These are phyloP conservation scores for Globisporangium cylindrosporum DNA, from an alignment of 352 stramenopile species.

Conservation along the genomic window DNA sequence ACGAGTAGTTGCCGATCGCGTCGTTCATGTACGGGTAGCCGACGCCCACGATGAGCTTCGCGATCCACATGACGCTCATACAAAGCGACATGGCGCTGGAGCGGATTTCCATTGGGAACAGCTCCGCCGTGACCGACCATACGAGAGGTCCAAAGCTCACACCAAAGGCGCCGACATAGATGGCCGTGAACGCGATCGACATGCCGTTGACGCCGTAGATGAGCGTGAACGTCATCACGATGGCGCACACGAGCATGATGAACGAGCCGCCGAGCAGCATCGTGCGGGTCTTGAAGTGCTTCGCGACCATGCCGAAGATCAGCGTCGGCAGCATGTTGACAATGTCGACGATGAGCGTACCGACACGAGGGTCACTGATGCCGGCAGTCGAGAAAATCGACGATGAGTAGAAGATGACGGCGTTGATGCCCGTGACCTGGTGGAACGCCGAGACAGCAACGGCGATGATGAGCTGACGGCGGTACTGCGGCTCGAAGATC, in stretches of 20 bases:
- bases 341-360: conserved; percentile 37
- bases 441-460: conserved; percentile 32
- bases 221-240: conserved; percentile 49
- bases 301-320: conserved; percentile 31
- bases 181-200: conserved; percentile 45
- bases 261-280: conserved; percentile 50
- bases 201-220: conserved; percentile 29
- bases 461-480: conserved; percentile 34
- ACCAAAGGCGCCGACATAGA: conserved; percentile 41
- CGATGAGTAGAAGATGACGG: conserved; percentile 55
- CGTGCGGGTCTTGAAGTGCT: conserved; percentile 45
- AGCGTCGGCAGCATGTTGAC: conserved; percentile 34
- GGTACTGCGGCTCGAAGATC: conserved; percentile 26
- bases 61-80: conserved; percentile 39
- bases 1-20: conserved; percentile 31
- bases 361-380: conserved; percentile 34
- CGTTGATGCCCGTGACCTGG: conserved; percentile 57
- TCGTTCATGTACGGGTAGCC: conserved; percentile 39
- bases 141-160: conserved; percentile 51
- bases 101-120: conserved; percentile 35
- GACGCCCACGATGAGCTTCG: conserved; percentile 44
- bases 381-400: conserved; percentile 39
- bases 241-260: conserved; percentile 44
- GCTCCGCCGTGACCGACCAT: conserved; percentile 27
- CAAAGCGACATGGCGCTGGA: conserved; percentile 33